Evolutionary conservation across 2,329 filamentous ascomycete species (phyloP).

Genomic region (Hysterium pulicare): DNA sequence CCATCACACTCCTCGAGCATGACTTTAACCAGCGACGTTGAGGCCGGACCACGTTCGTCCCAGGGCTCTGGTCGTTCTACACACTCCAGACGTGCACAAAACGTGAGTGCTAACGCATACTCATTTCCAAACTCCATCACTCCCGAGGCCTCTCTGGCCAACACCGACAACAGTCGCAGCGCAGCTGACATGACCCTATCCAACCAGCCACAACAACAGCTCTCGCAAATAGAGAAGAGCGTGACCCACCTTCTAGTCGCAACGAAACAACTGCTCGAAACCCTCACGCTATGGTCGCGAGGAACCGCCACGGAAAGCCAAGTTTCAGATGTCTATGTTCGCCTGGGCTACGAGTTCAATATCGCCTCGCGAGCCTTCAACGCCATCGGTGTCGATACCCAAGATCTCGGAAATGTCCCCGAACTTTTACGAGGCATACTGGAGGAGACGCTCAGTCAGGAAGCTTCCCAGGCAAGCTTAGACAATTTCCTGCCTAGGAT

Average conservation of each 20-base stretch:
- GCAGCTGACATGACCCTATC: conserved; percentile 6
- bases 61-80: conserved; percentile 62
- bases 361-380: conserved; percentile 96
- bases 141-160: conserved; percentile 6
- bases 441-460: conserved; percentile 93
- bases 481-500: conserved; percentile 93
- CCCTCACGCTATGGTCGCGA: conserved; percentile 94
- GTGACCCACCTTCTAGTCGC: conserved; percentile 96
- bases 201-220: conserved; percentile 63
- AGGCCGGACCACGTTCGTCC: conserved; percentile 61
- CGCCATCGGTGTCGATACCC: conserved; percentile 93
- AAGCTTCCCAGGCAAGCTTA: conserved; percentile 88
- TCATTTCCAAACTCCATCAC: background rate
- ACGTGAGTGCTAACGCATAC: conserved; percentile 26
- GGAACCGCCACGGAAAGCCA: conserved; percentile 87
- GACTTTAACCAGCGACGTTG: conserved; percentile 52
- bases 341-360: conserved; percentile 97
- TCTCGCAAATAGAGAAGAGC: conserved; percentile 98
- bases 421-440: conserved; percentile 86
- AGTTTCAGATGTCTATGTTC: conserved; percentile 97
- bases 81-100: conserved; percentile 39
- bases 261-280: conserved; percentile 96
- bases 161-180: no score
- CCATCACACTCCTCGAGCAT: conserved; percentile 42
- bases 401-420: conserved; percentile 90